Evolutionary conservation across 305 asterid species (phyloP), one percentile per base, ranked within the genome.

Genomic region (Lippia alba): DNA sequence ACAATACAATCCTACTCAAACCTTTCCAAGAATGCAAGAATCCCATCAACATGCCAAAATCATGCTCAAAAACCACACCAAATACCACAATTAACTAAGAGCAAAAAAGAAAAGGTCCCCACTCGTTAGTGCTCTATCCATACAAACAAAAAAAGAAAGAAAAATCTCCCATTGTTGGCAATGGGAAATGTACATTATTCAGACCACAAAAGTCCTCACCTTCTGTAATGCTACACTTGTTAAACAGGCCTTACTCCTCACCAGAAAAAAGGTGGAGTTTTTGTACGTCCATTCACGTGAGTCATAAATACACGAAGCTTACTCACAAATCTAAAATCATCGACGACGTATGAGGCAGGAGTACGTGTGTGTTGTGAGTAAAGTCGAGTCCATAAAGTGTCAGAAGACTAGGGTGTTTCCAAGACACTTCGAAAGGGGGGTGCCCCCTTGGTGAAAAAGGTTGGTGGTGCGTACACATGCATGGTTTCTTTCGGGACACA

Each of bases 211-310:
- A 49, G 41, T 34, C 32, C 49, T 36, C 14, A 5, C 4, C 55
- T n/a, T 34, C n/a, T 15, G 44, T 51, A 62, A 51, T 1, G 41
- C 10, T 53, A 67, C 77, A 73, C 77, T 57, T 56, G 61, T 72
- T 18, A 8, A 46, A 49, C 53, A 7, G 5, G 34, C 54, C 15
- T 55, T 63, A 8, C 49, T 19, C 55, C 63, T 11, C 2, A 20
- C 11, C 12, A 1, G 50, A 17, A 46, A 8, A 8, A 24, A 24
- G 30, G 40, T n/a, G n/a, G 0, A 33, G 41, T 39, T 24, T 7
- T 61, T 40, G 24, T 62, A 30, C 64, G 14, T n/a, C 48, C 72
- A 73, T n/a, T 57, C 72, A 73, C 72, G 24, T 64, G 61, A 64
- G 20, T 53, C 10, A 20, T 53, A 12, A 15, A 30, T n/a, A 2